Conservation (phyloP, 192 early-diverging fungal genomes). For the Gonapodya sp. region DNA sequence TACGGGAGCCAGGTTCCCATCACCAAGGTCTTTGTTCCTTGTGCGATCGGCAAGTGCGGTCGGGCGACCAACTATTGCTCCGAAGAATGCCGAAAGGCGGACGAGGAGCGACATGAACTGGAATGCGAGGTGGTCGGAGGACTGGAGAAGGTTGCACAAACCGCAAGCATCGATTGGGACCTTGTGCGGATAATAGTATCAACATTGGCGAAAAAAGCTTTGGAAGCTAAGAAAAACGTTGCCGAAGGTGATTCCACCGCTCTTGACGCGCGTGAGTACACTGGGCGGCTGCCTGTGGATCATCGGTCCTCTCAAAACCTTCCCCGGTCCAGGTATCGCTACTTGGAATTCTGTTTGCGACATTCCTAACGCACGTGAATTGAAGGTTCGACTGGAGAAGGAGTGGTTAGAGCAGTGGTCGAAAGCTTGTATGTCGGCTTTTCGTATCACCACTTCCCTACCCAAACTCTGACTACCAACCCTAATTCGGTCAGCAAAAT, state of each 20-base stretch:
- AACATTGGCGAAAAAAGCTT: neutral
- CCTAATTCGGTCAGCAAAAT: neutral
- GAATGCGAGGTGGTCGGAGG: neutral
- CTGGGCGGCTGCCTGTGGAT: neutral
- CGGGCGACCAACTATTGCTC: neutral
- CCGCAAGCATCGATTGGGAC: neutral
- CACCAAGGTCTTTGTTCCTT: neutral
- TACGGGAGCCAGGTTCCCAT: neutral
- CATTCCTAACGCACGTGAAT: neutral
- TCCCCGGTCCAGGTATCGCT: neutral
- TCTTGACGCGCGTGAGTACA: neutral
- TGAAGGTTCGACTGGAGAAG: neutral
- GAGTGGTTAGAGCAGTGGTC: neutral
- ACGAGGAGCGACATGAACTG: neutral
- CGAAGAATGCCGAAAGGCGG: neutral
- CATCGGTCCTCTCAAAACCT: neutral
- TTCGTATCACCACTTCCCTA: neutral
- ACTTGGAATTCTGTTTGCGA: neutral
- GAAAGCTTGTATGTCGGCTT: neutral
- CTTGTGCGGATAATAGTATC: neutral
- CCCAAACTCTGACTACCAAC: neutral
- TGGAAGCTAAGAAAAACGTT: neutral
- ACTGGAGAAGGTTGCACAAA: neutral
- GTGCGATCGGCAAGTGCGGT: neutral
- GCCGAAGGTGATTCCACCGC: neutral